Base-by-base conservation (phyloP, 176 grass and related monocot species). In the Oryza coarctata region DNA sequence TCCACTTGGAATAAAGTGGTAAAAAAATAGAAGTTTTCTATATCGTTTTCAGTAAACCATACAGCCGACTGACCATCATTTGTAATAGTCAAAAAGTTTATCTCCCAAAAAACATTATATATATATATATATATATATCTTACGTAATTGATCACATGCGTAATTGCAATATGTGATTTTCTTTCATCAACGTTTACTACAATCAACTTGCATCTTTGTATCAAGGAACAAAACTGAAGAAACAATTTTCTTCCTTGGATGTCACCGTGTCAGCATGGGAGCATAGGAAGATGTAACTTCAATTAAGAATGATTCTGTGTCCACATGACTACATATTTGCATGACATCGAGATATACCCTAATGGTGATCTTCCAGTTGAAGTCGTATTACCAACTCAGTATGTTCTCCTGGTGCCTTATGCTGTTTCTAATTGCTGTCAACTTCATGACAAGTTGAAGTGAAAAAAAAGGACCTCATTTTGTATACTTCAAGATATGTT, bases 191-290 rank as follows among this genome's bases (percentile, higher is more conserved):
- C 73, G 18, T 61, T 84, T 34, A 73, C 28, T 74, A 12, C 71
- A 65, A 40, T 84, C 77, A 63, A 63, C 52, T 32, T 85, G 25
- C 47, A 84, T 76, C 64, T 85, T 76, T 89, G 34, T 89, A 85
- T 77, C 66, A 89, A 89, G 77, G 78, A 76, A 38, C 78, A 73
- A 82, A 80, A 80, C 65, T 44, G 66, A 60, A 89, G 57, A 81
- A 89, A 82, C 32, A 43, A 69, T 86, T 86, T 82, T 89, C 83
- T 86, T 77, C 73, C 66, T 65, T 82, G 65, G 65, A 82, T 77
- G 78, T 73, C 85, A 72, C 83, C 34, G 73, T 89, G 71, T 44
- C 43, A 60, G 44, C 72, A 77, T 89, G 87, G 78, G 71, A 77
- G 77, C 83, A 82, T 85, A 82, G 83, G 73, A 66, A 89, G 83